Conservation (phyloP, 768 basidiomycete species). For the Mycena galopus region DNA sequence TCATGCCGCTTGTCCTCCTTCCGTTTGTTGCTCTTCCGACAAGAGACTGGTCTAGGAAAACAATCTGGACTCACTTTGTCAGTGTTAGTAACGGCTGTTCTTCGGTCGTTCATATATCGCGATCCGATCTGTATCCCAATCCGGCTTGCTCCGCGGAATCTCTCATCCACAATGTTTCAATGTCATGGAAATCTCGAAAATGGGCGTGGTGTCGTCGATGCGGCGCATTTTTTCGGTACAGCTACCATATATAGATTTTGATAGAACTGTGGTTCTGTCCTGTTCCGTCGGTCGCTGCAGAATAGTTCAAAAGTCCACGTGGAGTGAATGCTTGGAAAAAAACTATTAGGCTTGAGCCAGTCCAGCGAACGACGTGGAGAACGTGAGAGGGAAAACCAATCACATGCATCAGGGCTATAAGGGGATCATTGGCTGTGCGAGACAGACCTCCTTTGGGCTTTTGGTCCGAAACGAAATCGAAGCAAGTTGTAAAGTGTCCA, state of each 20-base stretch:
- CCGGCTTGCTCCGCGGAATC: constrained; percentile 9
- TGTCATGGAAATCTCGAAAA: neutral
- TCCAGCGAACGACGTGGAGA: too few species aligned
- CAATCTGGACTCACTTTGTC: constrained; percentile 6
- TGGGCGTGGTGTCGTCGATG: neutral
- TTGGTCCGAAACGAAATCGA: neutral
- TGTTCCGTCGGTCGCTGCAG: too few species aligned
- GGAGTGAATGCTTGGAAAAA: too few species aligned
- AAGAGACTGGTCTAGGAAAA: neutral
- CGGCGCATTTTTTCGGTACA: neutral
- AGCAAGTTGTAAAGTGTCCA: neutral
- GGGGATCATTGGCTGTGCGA: too few species aligned
- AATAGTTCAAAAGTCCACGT: too few species aligned
- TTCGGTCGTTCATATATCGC: constrained; percentile 1
- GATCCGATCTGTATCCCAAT: constrained; percentile 6
- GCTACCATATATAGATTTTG: too few species aligned
- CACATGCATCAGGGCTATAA: too few species aligned
- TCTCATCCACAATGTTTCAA: neutral
- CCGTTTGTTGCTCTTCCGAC: neutral
- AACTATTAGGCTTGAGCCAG: too few species aligned
- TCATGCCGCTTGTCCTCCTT: neutral
- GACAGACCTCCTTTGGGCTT: neutral
- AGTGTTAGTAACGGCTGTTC: constrained; percentile 18
- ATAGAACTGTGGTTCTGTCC: too few species aligned
- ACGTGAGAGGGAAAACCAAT: too few species aligned